phyloP scores from a whole-genome alignment of 2,329 filamentous ascomycete genomes.

The Aspergillus fumigatiaffinis region DNA sequence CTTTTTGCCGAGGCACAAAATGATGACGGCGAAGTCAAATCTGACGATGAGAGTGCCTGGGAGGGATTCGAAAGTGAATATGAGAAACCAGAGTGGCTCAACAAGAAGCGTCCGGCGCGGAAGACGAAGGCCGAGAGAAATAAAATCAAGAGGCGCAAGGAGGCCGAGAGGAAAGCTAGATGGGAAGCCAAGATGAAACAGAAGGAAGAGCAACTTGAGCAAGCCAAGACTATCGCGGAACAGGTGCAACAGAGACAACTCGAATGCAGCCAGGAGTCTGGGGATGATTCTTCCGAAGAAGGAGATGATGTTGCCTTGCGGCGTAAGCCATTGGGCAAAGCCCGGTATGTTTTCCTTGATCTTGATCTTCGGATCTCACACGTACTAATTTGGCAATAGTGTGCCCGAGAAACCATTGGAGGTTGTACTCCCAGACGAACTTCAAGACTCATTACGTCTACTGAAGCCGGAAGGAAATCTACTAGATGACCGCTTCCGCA shows the following conservation, averaged over 20 bases:
- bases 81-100: conserved; percentile 63
- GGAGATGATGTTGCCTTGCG: conserved; percentile 63
- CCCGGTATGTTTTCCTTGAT: conserved; percentile 34
- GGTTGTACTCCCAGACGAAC: conserved; percentile 75
- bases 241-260: conserved; percentile 48
- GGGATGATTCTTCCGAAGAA: conserved; percentile 44
- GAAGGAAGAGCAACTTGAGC: conserved; percentile 66
- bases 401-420: conserved; percentile 73
- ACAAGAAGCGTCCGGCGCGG: conserved; percentile 71
- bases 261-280: conserved; percentile 38
- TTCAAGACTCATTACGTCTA: conserved; percentile 74
- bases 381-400: conserved; percentile 25
- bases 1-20: conserved; percentile 69
- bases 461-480: conserved; percentile 95
- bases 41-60: conserved; percentile 88
- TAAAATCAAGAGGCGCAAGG: conserved; percentile 82
- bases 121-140: conserved; percentile 87
- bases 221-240: conserved; percentile 65
- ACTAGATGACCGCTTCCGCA: conserved; percentile 86
- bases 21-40: conserved; percentile 69
- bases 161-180: conserved; percentile 71
- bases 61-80: conserved; percentile 80
- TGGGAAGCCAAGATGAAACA: conserved; percentile 73
- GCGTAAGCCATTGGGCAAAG: conserved; percentile 68
- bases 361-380: not conserved